These are phyloP conservation scores for Saitozyma podzolica DNA, from an alignment of 768 basidiomycete species.

Conservation along the genomic window DNA sequence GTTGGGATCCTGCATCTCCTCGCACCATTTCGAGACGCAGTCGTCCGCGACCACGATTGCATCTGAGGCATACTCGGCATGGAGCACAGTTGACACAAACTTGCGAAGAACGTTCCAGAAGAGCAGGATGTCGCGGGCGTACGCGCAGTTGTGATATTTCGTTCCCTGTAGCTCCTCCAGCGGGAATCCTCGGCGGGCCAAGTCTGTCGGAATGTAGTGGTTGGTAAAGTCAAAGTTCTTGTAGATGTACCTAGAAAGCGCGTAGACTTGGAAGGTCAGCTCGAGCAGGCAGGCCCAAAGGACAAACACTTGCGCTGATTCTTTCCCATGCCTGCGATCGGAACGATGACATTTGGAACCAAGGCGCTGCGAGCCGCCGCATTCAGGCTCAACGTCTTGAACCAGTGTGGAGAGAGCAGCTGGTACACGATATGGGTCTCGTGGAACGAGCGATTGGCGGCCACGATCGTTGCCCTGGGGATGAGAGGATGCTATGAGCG, in stretches of 20 bases:
- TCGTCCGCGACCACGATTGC: neutral
- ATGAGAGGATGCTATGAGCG: neutral
- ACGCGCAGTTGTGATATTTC: conserved; percentile 1
- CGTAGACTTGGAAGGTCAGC: neutral
- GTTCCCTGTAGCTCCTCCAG: neutral
- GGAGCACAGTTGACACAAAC: neutral
- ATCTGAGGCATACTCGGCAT: neutral
- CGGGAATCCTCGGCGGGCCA: neutral
- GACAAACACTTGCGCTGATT: neutral
- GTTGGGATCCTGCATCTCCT: neutral
- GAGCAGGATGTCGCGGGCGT: neutral
- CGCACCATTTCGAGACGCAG: neutral
- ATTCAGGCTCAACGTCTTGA: conserved; percentile 4
- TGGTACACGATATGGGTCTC: conserved; percentile 3
- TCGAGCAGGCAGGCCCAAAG: neutral
- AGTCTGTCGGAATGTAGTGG: conserved; percentile 1
- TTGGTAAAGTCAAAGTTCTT: neutral
- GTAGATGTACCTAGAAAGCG: neutral
- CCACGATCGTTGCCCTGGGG: neutral
- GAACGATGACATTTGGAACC: neutral
- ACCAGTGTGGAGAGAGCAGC: conserved; percentile 4
- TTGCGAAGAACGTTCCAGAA: conserved; percentile 1
- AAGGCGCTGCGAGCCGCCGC: neutral
- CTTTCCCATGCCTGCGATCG: neutral
- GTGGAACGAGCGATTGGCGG: neutral